phyloP scores from a whole-genome alignment of 1,284 basidiomycete genomes.

The Apiotrichum porosum region DNA sequence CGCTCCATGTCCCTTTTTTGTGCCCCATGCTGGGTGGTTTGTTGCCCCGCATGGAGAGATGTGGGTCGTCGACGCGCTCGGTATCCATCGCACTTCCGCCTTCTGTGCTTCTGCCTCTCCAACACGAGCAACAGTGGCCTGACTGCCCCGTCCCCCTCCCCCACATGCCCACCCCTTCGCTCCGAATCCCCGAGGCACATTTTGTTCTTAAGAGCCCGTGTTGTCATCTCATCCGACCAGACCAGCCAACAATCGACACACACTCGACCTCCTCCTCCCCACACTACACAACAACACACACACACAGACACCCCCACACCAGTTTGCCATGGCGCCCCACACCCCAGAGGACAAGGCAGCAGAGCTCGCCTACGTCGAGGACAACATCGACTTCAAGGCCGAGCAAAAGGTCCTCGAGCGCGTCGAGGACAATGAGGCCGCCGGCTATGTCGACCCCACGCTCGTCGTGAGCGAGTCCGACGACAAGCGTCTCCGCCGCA shows the following conservation, averaged over 20 bases:
- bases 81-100: too few relatives aligned
- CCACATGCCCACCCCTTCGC: too few relatives aligned
- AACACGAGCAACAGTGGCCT: too few relatives aligned
- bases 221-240: neutral
- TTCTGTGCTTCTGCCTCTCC: too few relatives aligned
- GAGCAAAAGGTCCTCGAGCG: neutral
- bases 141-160: too few relatives aligned
- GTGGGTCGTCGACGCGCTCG: too few relatives aligned
- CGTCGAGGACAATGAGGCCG: conserved; percentile 6
- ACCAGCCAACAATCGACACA: neutral
- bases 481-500: conserved; percentile 20
- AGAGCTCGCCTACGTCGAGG: neutral
- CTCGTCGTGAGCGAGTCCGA: conserved; percentile 22
- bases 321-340: neutral
- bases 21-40: too few relatives aligned
- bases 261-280: neutral
- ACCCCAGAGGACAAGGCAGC: neutral
- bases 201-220: neutral
- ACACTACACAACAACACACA: neutral
- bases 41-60: too few relatives aligned
- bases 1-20: too few relatives aligned
- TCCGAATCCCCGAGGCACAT: neutral
- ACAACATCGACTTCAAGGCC: neutral
- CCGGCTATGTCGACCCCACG: conserved; percentile 21
- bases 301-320: neutral